phyloP scores from a whole-genome alignment of 345 rosid species.

The Eucalyptus globulus region DNA sequence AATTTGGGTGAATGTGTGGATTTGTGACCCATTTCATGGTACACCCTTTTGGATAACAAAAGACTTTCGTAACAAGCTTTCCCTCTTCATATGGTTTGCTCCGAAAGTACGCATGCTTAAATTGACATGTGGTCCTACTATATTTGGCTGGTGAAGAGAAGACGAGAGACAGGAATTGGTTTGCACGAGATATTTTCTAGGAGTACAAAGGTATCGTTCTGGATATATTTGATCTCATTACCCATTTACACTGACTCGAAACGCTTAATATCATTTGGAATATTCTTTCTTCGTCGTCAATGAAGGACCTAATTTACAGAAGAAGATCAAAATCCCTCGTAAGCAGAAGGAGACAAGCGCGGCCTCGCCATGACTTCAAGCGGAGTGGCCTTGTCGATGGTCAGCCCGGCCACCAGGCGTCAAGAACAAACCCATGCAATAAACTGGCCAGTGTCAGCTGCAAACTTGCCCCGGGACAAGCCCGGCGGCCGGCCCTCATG shows the following conservation, averaged over 20 bases:
- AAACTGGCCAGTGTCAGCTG: background rate
- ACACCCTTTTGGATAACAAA: too few species aligned
- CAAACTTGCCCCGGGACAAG: background rate
- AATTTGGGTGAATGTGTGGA: background rate
- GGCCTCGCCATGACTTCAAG: background rate
- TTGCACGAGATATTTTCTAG: background rate
- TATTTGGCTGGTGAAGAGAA: background rate
- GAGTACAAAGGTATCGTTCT: background rate
- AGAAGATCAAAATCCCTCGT: background rate
- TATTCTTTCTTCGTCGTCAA: background rate
- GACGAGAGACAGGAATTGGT: background rate
- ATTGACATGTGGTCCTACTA: too few species aligned
- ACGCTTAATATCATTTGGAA: background rate
- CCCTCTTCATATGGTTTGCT: too few species aligned
- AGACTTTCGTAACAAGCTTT: too few species aligned
- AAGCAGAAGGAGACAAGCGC: background rate
- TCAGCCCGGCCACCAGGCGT: background rate
- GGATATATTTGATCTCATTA: background rate
- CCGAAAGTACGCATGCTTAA: too few species aligned
- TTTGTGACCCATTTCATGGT: background rate
- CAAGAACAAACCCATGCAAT: background rate
- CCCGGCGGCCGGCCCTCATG: background rate
- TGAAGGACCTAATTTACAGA: background rate
- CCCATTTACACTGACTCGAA: background rate
- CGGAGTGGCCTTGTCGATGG: background rate